Conservation (phyloP, 192 early-diverging fungal genomes). For the Chytriomyces confervae region DNA sequence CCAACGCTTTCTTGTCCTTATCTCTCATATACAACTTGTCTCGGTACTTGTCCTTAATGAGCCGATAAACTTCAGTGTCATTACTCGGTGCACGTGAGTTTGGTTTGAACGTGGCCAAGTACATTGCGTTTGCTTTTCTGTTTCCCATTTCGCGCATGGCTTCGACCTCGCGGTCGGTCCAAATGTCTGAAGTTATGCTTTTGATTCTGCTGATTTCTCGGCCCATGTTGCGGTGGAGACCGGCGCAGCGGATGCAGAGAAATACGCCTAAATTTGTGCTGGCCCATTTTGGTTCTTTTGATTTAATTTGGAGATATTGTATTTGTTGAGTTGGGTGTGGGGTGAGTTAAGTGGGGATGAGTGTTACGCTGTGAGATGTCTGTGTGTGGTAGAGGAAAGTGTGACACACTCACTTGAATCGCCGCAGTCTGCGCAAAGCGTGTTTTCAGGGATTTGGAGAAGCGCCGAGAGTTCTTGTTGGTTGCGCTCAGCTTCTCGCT, state of each 20-base stretch:
- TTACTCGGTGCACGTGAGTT: not conserved
- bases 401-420: constrained; percentile 32
- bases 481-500: constrained; percentile 36
- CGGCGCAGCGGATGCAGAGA: constrained; percentile 60
- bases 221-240: constrained; percentile 68
- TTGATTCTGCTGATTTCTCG: constrained; percentile 93
- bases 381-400: no score
- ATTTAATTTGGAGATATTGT: not conserved
- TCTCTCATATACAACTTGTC: constrained; percentile 54
- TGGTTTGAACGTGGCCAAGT: not conserved
- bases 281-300: constrained; percentile 54
- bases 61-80: constrained; percentile 80
- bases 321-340: not conserved
- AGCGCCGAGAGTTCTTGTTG: constrained; percentile 44
- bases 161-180: constrained; percentile 86
- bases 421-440: constrained; percentile 53
- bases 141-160: constrained; percentile 54
- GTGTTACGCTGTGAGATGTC: no score
- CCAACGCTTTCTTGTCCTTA: constrained; percentile 13
- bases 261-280: constrained; percentile 52
- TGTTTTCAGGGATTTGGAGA: constrained; percentile 51
- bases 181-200: constrained; percentile 85
- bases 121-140: constrained; percentile 36
- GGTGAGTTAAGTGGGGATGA: no score
- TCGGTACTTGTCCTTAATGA: constrained; percentile 94